Conservation (phyloP, 2,329 filamentous ascomycete species). For the Sclerotinia trifoliorum region DNA sequence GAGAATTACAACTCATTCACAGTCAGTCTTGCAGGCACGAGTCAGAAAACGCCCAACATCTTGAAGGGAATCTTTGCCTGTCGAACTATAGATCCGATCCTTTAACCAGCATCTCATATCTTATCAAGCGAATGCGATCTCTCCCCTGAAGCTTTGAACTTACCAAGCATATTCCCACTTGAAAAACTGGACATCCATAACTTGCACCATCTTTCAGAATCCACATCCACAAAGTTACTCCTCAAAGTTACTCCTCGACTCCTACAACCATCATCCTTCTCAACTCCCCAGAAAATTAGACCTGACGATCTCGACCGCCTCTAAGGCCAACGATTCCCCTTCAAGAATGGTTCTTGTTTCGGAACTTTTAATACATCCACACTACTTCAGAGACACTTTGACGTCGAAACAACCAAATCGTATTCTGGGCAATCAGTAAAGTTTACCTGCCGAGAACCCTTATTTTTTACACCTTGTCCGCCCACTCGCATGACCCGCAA, state of each 20-base stretch:
- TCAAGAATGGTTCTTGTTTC: conserved; percentile 39
- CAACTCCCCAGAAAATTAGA: conserved; percentile 25
- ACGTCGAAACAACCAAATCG: conserved; percentile 38
- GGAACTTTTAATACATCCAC: conserved; percentile 33
- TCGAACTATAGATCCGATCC: background rate
- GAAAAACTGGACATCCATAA: conserved; percentile 7
- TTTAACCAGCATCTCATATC: conserved; percentile 5
- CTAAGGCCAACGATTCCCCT: conserved; percentile 24
- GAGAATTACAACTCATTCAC: conserved; percentile 5
- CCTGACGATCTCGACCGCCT: conserved; percentile 29
- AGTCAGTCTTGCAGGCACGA: background rate
- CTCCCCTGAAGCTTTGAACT: conserved; percentile 8
- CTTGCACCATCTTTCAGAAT: background rate
- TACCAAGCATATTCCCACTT: conserved; percentile 8
- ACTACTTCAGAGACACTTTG: conserved; percentile 31
- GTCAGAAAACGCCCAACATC: background rate
- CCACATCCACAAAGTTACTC: background rate
- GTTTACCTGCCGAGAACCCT: conserved; percentile 29
- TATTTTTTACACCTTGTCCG: conserved; percentile 29
- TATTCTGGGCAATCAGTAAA: conserved; percentile 30
- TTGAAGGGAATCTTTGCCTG: background rate
- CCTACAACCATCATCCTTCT: conserved; percentile 18
- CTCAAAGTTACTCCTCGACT: too few relatives aligned
- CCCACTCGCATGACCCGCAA: conserved; percentile 34
- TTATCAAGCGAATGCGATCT: conserved; percentile 12